Base-by-base conservation (phyloP, 2,329 filamentous ascomycete genomes). In the Metarhizium guizhouense region DNA sequence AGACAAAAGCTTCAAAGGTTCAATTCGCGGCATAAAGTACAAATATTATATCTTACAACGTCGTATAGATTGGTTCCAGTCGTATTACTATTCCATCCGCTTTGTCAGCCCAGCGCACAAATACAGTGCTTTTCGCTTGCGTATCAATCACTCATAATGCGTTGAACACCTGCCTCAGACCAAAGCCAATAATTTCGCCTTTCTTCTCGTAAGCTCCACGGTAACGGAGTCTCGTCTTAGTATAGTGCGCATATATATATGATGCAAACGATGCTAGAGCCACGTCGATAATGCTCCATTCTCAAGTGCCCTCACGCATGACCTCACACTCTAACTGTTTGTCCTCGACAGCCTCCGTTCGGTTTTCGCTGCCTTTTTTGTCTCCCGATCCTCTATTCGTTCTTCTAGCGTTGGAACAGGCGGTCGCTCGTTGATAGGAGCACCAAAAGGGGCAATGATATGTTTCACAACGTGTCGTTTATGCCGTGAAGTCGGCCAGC, bases 401-500 rank as follows among this genome's bases (percentile, higher is more conserved):
- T 91, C 82, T 53, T 84, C 82, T 49, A 82, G 68, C 0, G 78
- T 83, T 30, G 86, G 85, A 11, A 94, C 76, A 0, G 82, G 77
- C 5, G 86, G 84, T 6, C 89, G 77, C 55, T 81, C 76, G 32
- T 83, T 76, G 54, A 88, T 81, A 2, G 84, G 78, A 2, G 75
- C 74, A 18, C 87, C 86, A 52, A 74, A 75, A 2, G 87, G 88
- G 3, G 88, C 85, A 58, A 93, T 80, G 62, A 94, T 91, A 58
- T 80, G 76, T 60, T 85, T 84, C 32, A 94, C 84, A 40, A 92
- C 84, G 64, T 93, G 87, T 30, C 83, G 81, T 63, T 92, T 89
- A 59, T 77, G 74, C 59, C 83, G 83, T 45, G 82, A 84, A 6
- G 81, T 82, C 53, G 82, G 81, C 79, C 80, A 85, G 56, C 84